These are phyloP conservation scores for Mollisia scopiformis DNA, from an alignment of 2,329 filamentous ascomycete species.

Conservation along the genomic window DNA sequence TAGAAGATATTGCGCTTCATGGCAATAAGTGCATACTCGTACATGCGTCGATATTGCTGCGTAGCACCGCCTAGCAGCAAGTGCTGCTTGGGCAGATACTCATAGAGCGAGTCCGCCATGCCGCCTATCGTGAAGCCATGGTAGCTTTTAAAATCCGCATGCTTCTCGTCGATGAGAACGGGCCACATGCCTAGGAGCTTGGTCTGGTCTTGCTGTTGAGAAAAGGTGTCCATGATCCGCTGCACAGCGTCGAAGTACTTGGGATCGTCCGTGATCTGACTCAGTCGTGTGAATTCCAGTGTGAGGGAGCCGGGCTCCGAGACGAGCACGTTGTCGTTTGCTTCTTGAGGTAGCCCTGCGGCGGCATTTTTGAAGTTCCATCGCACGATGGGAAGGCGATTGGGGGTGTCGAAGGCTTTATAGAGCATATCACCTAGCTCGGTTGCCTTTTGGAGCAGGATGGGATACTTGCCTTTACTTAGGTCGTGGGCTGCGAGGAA, in stretches of 20 bases:
- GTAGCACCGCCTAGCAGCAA: constrained; percentile 20
- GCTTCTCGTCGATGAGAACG: constrained; percentile 46
- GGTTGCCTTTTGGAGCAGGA: constrained; percentile 34
- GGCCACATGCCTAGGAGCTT: constrained; percentile 66
- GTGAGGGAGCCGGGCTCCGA: constrained; percentile 60
- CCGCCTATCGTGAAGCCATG: constrained; percentile 51
- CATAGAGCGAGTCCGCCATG: constrained; percentile 59
- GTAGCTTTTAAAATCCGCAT: constrained; percentile 10
- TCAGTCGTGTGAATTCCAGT: constrained; percentile 64
- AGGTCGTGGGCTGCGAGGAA: constrained; percentile 41
- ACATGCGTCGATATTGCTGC: constrained; percentile 38
- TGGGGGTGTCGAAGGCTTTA: constrained; percentile 54
- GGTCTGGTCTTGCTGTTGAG: constrained; percentile 53
- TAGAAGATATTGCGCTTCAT: constrained; percentile 49
- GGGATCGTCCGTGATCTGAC: constrained; percentile 62
- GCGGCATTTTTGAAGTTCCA: constrained; percentile 42
- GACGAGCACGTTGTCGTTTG: constrained; percentile 51
- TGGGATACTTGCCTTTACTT: constrained; percentile 31
- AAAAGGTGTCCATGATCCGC: constrained; percentile 58
- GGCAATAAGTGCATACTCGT: constrained; percentile 45
- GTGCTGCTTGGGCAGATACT: constrained; percentile 61
- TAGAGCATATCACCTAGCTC: constrained; percentile 38
- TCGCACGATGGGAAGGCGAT: constrained; percentile 51
- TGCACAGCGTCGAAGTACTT: constrained; percentile 64
- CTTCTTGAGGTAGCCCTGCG: constrained; percentile 62